Base-by-base conservation (phyloP, 805 yeast genomes). In the Candida lessepsii region DNA sequence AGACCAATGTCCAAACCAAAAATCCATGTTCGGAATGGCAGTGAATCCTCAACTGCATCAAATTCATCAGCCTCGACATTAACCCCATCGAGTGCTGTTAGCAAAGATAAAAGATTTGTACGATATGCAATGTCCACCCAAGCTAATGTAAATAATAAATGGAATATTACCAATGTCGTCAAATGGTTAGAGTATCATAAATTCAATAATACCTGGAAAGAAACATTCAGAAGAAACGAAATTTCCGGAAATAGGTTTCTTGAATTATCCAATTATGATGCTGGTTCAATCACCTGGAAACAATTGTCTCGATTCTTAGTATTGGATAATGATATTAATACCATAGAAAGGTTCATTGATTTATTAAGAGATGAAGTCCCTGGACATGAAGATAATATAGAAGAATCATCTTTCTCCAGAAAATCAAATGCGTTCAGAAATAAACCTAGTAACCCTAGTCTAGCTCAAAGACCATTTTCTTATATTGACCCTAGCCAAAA, bases 131-230 rank as follows among this genome's bases (percentile, higher is more conserved):
- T 67, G 71, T 63, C 57, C 30, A 63, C 65, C 1, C 70, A 59
- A 40, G 48, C 61, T 3, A 49, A 52, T 14, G 27, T 47, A 10
- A 40, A 43, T 11, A 71, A 69, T 5, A 81, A 78, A 43, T 88
- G 96, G 96, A 78, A 82, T 1, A 63, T 75, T 47, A 78, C 73
- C n/a, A 70, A 84, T 38, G 90, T 88, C 1, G 44, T 71, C 0
- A 56, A 64, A 35, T 89, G 96, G 95, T 67, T 89, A 18, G 80
- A 74, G 6, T 50, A 60, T n/a, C 73, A 88, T 56, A 71, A 75
- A 15, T 89, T 89, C 60, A 83, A 83, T 48, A 75, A 72, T 3
- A 67, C 81, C 10, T 89, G 96, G 96, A 66, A 75, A n/a, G 75
- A 69, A 4, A 73, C 80, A 13, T 84, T 89, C 58, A 63, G 64